Percentiles rank a stretch among this genome's conserved stretches.
These are phyloP conservation scores for Volvox africanus DNA, from an alignment of 139 green algal genomes.

Conservation along the genomic window DNA sequence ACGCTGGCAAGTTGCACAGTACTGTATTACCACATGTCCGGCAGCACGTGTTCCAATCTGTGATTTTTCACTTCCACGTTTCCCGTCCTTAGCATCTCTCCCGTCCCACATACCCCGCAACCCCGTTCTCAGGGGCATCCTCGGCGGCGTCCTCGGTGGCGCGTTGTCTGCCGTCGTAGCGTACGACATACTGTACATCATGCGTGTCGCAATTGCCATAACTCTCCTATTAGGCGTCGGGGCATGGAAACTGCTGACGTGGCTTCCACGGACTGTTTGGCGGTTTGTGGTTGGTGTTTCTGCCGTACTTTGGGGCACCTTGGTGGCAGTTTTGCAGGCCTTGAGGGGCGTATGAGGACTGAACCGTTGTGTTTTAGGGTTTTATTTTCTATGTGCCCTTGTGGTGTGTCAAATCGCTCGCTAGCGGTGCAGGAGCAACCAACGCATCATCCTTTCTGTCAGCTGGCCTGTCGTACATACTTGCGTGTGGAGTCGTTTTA, in stretches of 20 bases:
- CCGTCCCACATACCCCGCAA: not conserved
- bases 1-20: no score
- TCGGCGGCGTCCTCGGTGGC: slow-evolving; percentile 21
- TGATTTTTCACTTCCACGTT: not conserved
- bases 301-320: not conserved
- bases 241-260: not conserved
- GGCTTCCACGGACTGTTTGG: not conserved
- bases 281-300: not conserved
- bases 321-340: not conserved
- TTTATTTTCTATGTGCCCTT: no score
- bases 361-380: not conserved
- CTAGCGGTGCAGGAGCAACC: no score
- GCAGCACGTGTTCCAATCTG: no score
- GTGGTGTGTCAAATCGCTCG: no score
- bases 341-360: slow-evolving; percentile 8
- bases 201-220: slow-evolving; percentile 19
- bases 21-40: no score
- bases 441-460: no score
- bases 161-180: slow-evolving; percentile 22
- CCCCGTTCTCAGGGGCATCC: slow-evolving; percentile 2
- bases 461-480: no score
- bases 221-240: not conserved
- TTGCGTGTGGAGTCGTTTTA: no score
- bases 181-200: slow-evolving; percentile 8
- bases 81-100: not conserved